Evolutionary conservation across 2,329 filamentous ascomycete genomes (phyloP), one percentile per base, ranked within the genome.

Genomic region (Fusarium siculi): DNA sequence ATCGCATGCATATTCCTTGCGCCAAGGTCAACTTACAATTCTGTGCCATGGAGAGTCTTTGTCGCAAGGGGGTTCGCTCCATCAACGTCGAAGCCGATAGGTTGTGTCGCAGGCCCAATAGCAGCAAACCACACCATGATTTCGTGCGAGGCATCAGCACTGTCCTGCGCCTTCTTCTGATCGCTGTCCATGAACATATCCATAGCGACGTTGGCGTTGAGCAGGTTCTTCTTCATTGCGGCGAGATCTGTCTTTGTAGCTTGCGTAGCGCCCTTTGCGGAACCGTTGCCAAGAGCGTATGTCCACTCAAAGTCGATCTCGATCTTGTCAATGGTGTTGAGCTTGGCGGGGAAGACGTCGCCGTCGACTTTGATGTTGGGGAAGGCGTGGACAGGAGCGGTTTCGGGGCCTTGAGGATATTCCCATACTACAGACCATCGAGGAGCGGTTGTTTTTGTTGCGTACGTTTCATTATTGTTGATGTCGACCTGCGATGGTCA

Each of bases 101-200:
- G 85, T 68, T 87, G 83, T 2, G 87, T 84, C 4, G 84, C 79
- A 5, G 78, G 21, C 5, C 87, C 87, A 52, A 85, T 85, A 8
- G 80, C 79, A 6, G 83, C 87, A 68, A 90, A 84, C 87, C 86
- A 89, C 40, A 90, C 83, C 87, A 89, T 89, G 79, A 90, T 82
- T 80, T 90, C 88, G 79, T 84, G 86, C 15, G 75, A 73, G 5
- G 88, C 85, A 9, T 81, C 80, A 2, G 77, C 77, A 46, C 82
- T 85, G 77, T 85, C 78, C 47, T 77, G 66, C 0, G 88, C 80
- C 2, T 77, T 82, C 2, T 70, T 74, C 60, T 82, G 76, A 76
- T 87, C 82, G 32, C 74, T 76, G 70, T 89, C 87, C 60, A 89
- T 79, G 79, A 89, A 90, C 84, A 90, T 87, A 80, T 90, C 88